phyloP scores from a whole-genome alignment of 345 rosid genomes.

The Nasturtium officinale region DNA sequence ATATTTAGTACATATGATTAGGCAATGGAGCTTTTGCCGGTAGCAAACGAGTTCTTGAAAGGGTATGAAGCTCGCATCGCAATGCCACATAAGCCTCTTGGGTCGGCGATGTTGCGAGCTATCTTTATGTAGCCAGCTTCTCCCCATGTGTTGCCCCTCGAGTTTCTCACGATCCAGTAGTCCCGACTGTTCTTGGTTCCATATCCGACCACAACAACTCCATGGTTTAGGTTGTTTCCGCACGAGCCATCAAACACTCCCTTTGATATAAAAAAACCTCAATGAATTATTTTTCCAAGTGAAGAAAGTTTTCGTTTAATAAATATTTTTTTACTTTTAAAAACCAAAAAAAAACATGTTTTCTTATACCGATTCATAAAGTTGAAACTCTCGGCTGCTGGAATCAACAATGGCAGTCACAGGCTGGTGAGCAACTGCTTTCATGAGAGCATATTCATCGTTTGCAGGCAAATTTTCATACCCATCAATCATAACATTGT shows the following conservation, averaged over 20 bases:
- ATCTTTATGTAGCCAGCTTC: conserved; percentile 72
- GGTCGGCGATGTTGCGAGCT: conserved; percentile 52
- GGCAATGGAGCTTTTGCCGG: conserved; percentile 18
- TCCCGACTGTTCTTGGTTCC: conserved; percentile 64
- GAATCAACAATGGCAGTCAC: conserved; percentile 76
- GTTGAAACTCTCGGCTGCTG: conserved; percentile 74
- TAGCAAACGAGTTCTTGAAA: conserved; percentile 45
- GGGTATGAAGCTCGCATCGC: conserved; percentile 88
- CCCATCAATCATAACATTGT: conserved; percentile 63
- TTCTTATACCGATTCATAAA: conserved; percentile 63
- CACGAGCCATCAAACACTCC: conserved; percentile 27
- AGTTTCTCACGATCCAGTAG: conserved; percentile 88
- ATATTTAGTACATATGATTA: not conserved
- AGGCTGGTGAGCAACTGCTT: conserved; percentile 72
- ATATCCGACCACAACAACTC: conserved; percentile 71
- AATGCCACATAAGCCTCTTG: conserved; percentile 79
- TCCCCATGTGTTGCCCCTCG: conserved; percentile 83
- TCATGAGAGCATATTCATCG: conserved; percentile 61
- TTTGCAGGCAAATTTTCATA: conserved; percentile 61
- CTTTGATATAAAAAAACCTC: not conserved
- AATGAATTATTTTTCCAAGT: not conserved
- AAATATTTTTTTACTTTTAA: not conserved
- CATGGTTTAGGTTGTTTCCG: conserved; percentile 65
- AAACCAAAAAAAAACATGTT: no score
- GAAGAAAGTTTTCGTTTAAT: not conserved